Evolutionary conservation across 768 basidiomycete species (phyloP), one percentile per base, ranked within the genome.

Genomic region (Phaffia australis): DNA sequence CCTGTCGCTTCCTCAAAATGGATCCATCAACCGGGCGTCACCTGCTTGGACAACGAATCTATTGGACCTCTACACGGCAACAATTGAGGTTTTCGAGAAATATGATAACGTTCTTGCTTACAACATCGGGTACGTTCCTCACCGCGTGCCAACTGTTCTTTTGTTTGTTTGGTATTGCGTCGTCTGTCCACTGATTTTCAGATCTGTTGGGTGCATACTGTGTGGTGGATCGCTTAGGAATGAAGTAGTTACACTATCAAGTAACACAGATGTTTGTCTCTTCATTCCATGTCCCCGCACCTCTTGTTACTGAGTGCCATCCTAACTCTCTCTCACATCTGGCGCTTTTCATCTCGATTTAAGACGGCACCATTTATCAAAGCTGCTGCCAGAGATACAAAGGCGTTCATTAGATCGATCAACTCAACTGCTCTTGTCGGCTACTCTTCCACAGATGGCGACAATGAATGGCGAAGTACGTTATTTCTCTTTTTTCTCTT

Each of bases 91-190:
- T 50, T 56, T 60, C 54, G 23, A 30, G 50, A 84, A 87, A 75
- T 95, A 94, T 72, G 84, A 88, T 79, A 95, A 95, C 71, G 83
- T 95, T 19, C 79, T 94, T 64, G 91, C 85, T 15, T 93, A 81
- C 78, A 94, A 93, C 73, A 81, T 95, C 67, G 92, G 90, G 35
- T 42, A 42, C 35, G 35, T 42, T 11, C 11, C 35, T 42, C 35
- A 5, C 35, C 35, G 4, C 35, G 35, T 11, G 11, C 35, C 35
- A 11, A 42, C 35, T 42, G 6, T 42, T n/a, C n/a, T 42, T 4
- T 42, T 11, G 35, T 42, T 11, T 11, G 35, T 42, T 42, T 42
- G 35, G 11, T 42, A 11, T 11, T 11, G 35, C 11, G 35, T 11
- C 35, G 35, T 42, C 11, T 11, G 11, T 42, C 35, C 35, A 11